phyloP scores from a whole-genome alignment of 2,329 filamentous ascomycete genomes.

The Arthrobotrys sphaeroides region DNA sequence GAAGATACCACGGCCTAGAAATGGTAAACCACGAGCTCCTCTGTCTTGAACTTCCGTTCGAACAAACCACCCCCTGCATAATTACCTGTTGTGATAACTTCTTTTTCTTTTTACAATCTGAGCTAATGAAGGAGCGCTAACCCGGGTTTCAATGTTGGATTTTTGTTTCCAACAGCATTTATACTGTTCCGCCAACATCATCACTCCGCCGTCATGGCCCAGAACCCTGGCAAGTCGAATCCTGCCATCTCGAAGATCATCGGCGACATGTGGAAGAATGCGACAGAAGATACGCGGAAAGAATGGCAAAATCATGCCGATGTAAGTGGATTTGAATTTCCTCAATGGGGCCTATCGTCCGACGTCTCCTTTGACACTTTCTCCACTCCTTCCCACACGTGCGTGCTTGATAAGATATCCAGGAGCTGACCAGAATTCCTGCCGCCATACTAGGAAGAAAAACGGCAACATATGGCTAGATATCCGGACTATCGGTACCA shows the following conservation, averaged over 20 bases:
- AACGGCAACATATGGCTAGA: slow-evolving; percentile 83
- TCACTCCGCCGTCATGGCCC: slow-evolving; percentile 80
- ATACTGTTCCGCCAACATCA: slow-evolving; percentile 96
- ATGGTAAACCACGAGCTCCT: slow-evolving; percentile 55
- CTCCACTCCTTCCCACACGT: background rate
- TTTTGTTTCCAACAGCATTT: slow-evolving; percentile 74
- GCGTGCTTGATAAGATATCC: slow-evolving; percentile 40
- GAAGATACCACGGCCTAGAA: slow-evolving; percentile 57
- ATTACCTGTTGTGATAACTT: slow-evolving; percentile 31
- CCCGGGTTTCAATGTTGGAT: slow-evolving; percentile 44
- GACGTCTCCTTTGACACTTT: background rate
- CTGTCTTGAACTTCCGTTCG: slow-evolving; percentile 20
- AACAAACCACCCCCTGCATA: slow-evolving; percentile 10
- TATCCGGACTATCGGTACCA: slow-evolving; percentile 96
- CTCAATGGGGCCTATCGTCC: slow-evolving; percentile 14
- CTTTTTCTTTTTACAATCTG: slow-evolving; percentile 21
- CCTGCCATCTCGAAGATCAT: slow-evolving; percentile 98
- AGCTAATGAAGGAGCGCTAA: slow-evolving; percentile 43
- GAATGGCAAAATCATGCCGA: slow-evolving; percentile 90
- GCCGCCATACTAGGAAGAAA: slow-evolving; percentile 73
- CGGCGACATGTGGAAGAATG: slow-evolving; percentile 86
- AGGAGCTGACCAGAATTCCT: slow-evolving; percentile 28
- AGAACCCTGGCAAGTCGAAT: slow-evolving; percentile 89
- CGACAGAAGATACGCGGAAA: slow-evolving; percentile 77
- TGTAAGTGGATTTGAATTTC: slow-evolving; percentile 62